These are phyloP conservation scores for Thymus mandschuricus DNA, from an alignment of 257 asterid genomes.

Conservation along the genomic window DNA sequence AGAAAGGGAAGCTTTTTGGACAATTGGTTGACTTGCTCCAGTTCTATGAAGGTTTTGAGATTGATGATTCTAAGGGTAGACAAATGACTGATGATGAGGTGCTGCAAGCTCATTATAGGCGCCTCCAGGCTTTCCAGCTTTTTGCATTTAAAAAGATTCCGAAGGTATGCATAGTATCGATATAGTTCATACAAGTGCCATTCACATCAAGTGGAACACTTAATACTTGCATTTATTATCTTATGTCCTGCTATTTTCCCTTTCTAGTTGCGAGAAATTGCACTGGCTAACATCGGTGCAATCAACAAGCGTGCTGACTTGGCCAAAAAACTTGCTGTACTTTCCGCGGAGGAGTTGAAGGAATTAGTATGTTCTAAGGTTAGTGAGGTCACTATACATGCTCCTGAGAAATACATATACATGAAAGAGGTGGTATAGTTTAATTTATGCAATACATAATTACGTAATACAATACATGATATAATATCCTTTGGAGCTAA, in stretches of 20 bases:
- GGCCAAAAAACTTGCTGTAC: conserved; percentile 79
- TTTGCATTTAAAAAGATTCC: conserved; percentile 85
- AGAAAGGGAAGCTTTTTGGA: conserved; percentile 87
- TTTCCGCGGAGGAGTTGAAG: conserved; percentile 80
- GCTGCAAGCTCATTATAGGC: conserved; percentile 87
- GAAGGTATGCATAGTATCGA: conserved; percentile 52
- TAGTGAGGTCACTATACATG: conserved; percentile 40
- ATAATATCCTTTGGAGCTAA: conserved; percentile 9
- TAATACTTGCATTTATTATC: not conserved
- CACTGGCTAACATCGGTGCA: conserved; percentile 91
- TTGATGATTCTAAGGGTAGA: conserved; percentile 91
- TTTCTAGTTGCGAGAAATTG: conserved; percentile 87
- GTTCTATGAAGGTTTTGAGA: conserved; percentile 93
- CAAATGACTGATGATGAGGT: conserved; percentile 99
- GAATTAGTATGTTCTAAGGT: conserved; percentile 93
- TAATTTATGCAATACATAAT: not conserved
- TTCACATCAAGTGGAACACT: conserved; percentile 5
- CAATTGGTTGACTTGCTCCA: conserved; percentile 97
- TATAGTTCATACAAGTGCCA: conserved; percentile 12
- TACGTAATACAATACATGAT: not conserved
- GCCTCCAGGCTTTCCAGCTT: conserved; percentile 93
- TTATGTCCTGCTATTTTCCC: conserved; percentile 17
- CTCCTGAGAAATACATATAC: conserved; percentile 6
- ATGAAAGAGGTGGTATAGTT: not conserved
- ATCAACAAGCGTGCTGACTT: conserved; percentile 85